These are phyloP conservation scores for Cladosporium phlei DNA, from an alignment of 2,329 filamentous ascomycete species.

Conservation along the genomic window DNA sequence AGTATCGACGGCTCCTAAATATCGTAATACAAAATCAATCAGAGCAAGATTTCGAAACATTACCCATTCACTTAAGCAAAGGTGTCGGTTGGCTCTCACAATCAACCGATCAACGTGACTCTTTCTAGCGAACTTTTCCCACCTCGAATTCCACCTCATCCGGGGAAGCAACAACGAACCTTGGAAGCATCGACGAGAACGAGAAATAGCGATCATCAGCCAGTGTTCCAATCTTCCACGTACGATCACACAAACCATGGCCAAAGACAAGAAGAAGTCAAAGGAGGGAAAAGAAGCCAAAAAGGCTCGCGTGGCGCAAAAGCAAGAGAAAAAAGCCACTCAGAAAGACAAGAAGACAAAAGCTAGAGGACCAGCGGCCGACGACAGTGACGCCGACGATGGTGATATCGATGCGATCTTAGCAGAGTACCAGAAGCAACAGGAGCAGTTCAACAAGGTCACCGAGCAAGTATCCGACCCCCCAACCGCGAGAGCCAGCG, in stretches of 20 bases:
- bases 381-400: conserved; percentile 85
- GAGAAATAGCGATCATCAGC: no score
- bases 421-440: conserved; percentile 83
- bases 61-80: no score
- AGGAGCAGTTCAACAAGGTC: conserved; percentile 90
- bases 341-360: conserved; percentile 81
- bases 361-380: conserved; percentile 63
- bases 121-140: no score
- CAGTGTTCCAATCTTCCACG: no score
- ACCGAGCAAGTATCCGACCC: conserved; percentile 72
- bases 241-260: conserved; percentile 33
- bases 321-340: conserved; percentile 54
- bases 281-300: conserved; percentile 23
- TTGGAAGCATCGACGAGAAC: no score
- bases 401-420: conserved; percentile 90
- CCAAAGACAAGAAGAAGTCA: conserved; percentile 43
- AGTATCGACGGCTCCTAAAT: no score
- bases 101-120: no score
- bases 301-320: conserved; percentile 39
- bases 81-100: no score
- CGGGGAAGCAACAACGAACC: no score
- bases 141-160: no score
- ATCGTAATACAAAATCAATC: no score
- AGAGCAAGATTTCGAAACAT: no score
- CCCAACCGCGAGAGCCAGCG: conserved; percentile 72